Conservation (phyloP, 331 rosid species). For the Acacia concinna region DNA sequence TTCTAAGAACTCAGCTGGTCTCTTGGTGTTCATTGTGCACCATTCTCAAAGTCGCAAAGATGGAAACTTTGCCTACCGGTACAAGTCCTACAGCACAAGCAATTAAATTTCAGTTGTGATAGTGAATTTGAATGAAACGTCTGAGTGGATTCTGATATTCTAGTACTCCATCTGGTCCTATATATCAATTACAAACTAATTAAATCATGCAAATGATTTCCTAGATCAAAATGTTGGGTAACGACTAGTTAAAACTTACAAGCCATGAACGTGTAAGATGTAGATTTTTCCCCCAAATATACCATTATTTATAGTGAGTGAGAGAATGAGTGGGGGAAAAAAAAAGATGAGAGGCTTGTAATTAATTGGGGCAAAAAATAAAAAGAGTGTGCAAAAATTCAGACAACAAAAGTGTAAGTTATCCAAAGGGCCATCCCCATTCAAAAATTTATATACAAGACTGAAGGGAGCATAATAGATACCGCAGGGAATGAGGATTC, state of each 20-base stretch:
- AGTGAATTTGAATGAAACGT: not conserved
- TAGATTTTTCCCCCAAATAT: no score
- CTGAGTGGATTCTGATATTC: not conserved
- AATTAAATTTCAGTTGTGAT: not conserved
- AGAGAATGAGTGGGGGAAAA: no score
- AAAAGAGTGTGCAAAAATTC: not conserved
- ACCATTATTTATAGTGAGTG: no score
- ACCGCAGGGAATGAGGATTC: constrained; percentile 57
- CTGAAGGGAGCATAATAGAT: not conserved
- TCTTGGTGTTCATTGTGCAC: constrained; percentile 46
- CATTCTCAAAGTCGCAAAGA: constrained; percentile 41
- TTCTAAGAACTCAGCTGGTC: constrained; percentile 44
- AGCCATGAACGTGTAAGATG: not conserved
- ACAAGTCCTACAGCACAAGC: constrained; percentile 43
- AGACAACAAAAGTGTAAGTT: no score
- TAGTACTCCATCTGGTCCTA: not conserved
- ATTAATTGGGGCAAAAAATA: no score
- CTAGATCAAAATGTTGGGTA: no score
- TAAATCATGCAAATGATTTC: no score
- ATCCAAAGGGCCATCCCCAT: no score
- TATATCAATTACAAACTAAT: not conserved
- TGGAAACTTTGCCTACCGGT: constrained; percentile 32
- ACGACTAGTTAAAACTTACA: not conserved
- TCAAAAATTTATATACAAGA: no score
- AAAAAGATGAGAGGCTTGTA: no score